Evolutionary conservation across 257 asterid species (phyloP), one percentile per base, ranked within the genome.

Genomic region (Solanum dulcamara): DNA sequence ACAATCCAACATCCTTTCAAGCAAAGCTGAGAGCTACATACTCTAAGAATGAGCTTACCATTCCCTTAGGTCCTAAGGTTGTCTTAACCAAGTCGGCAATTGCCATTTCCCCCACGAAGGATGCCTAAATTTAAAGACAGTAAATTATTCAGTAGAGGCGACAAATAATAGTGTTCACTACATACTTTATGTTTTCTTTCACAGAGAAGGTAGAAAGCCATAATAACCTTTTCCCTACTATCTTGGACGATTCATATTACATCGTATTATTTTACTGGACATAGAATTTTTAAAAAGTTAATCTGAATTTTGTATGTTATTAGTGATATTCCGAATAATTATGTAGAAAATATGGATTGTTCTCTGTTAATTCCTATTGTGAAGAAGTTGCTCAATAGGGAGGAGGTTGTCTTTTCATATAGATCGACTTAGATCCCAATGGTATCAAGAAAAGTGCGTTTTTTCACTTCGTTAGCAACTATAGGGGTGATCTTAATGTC

Each of bases 31-130:
- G 51, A 32, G 6, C 48, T 10, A 60, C 46, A 62, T 44, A 7
- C 35, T 22, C 42, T 7, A 30, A 28, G 15, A 22, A 24, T 24
- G 28, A 24, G 14, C 86, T 64, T 90, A 95, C 98, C 99, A 94
- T 96, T 85, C 99, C 98, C 84, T 96, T 96, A 9, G 99, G 99
- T n/a, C 98, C 99, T 90, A 96, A 89, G 80, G 99, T 96, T 82
- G 98, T 94, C 92, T 96, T 96, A 75, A 96, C 99, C 92, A 96
- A 86, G 88, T 96, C 98, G 24, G 97, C 94, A 85, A 94, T 92
- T 3, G 98, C 97, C 98, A 96, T 89, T 38, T 98, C 98, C 85
- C 99, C 98, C 75, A 96, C 57, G 81, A 96, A 96, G 48, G 98
- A 96, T 33, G 97, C 97, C 98, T 94, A 88, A 80, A 15, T 48